Evolutionary conservation across 2,329 filamentous ascomycete genomes (phyloP).

Genomic region (Beauveria rudraprayagi): DNA sequence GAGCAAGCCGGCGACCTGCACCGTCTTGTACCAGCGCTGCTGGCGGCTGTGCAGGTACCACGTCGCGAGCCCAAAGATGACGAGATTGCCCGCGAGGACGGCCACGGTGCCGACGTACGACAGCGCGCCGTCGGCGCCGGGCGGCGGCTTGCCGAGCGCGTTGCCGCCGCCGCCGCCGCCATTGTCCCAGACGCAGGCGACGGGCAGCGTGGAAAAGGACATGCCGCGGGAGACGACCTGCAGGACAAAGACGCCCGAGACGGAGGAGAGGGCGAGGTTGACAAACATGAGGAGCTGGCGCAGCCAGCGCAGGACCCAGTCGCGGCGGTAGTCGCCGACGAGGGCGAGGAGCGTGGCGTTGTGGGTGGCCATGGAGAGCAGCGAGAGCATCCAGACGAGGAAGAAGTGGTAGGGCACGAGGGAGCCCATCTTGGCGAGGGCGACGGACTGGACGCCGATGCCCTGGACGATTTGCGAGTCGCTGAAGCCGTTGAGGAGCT

Average conservation of each 20-base stretch:
- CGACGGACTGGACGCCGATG: conserved; percentile 59
- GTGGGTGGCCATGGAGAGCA: conserved; percentile 58
- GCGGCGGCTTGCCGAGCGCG: conserved; percentile 14
- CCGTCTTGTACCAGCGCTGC: conserved; percentile 44
- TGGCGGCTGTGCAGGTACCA: conserved; percentile 55
- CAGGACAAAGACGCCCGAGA: conserved; percentile 49
- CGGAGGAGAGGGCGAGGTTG: conserved; percentile 51
- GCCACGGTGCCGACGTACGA: conserved; percentile 52
- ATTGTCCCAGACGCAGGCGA: conserved; percentile 50
- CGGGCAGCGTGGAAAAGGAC: conserved; percentile 44
- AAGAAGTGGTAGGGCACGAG: conserved; percentile 64
- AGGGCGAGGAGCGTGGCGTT: conserved; percentile 57
- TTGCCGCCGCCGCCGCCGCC: conserved; percentile 17
- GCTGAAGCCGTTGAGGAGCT: conserved; percentile 56
- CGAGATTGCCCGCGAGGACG: conserved; percentile 49
- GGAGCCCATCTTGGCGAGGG: conserved; percentile 48
- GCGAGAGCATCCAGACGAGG: conserved; percentile 59
- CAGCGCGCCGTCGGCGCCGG: conserved; percentile 31
- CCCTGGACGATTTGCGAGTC: conserved; percentile 63
- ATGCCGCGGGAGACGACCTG: conserved; percentile 45
- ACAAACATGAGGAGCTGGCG: conserved; percentile 58
- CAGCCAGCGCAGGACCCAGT: conserved; percentile 60
- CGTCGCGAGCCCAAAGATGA: conserved; percentile 51
- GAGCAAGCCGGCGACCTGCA: conserved; percentile 45
- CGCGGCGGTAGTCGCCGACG: conserved; percentile 56